These are phyloP conservation scores for Seiridium cupressi DNA, from an alignment of 2,329 filamentous ascomycete genomes.

Conservation along the genomic window DNA sequence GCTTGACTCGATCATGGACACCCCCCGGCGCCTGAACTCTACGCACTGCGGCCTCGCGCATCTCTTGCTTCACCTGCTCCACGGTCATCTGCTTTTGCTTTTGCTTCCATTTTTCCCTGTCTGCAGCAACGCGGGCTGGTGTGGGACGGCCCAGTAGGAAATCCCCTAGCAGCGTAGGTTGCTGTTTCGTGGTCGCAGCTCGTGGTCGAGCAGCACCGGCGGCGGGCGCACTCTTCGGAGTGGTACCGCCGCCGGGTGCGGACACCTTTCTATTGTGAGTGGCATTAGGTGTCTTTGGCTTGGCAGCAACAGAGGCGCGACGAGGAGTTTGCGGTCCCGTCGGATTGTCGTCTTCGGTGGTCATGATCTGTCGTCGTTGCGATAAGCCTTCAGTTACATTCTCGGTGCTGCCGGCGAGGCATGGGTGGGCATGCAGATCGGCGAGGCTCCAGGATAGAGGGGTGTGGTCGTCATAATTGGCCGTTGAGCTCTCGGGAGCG, in stretches of 20 bases:
- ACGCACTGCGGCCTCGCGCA: slow-evolving; percentile 57
- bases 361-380: slow-evolving; percentile 24
- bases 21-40: slow-evolving; percentile 61
- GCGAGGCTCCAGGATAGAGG: slow-evolving; percentile 6
- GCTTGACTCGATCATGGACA: slow-evolving; percentile 76
- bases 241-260: slow-evolving; percentile 16
- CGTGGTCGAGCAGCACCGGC: slow-evolving; percentile 20
- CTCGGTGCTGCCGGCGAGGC: slow-evolving; percentile 5
- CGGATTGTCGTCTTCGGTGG: slow-evolving; percentile 27
- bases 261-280: slow-evolving; percentile 13
- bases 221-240: slow-evolving; percentile 17
- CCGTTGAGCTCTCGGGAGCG: slow-evolving; percentile 10
- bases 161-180: slow-evolving; percentile 26
- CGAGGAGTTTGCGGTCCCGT: slow-evolving; percentile 22
- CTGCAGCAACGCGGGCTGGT: slow-evolving; percentile 52
- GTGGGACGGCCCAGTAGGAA: slow-evolving; percentile 33
- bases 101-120: slow-evolving; percentile 25
- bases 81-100: slow-evolving; percentile 55
- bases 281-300: slow-evolving; percentile 16
- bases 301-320: slow-evolving; percentile 10
- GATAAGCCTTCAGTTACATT: slow-evolving; percentile 19
- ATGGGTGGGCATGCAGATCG: slow-evolving; percentile 12
- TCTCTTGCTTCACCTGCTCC: slow-evolving; percentile 58
- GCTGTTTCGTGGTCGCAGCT: slow-evolving; percentile 22
- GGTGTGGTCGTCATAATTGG: slow-evolving; percentile 13